Evolutionary conservation across 495 filamentous ascomycete species (phyloP), one percentile per base, ranked within the genome.

Genomic region (Echria macrotheca): DNA sequence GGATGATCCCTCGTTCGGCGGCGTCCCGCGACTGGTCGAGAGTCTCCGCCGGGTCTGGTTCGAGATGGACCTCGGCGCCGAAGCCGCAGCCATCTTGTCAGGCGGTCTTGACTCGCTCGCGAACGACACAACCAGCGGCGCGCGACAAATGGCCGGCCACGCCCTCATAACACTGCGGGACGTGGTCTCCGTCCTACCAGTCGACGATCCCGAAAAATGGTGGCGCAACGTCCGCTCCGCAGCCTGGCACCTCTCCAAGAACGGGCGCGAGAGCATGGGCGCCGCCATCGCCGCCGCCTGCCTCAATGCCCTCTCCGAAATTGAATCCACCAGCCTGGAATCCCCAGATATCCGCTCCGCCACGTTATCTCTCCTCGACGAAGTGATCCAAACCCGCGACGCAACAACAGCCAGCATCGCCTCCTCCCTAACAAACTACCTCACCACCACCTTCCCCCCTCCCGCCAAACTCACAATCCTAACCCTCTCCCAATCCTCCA

Each of bases 211-310:
- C 4, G 31, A 55, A 12, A 53, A 67, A n/a, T 45, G 49, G 10
- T 81, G 78, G 74, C 84, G 82, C 81, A 56, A 54, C 2, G 52
- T 82, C 11, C 69, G 79, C 18, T 71, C 76, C 66, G 73, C 69
- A 21, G 79, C 74, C 2, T 87, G 81, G 81, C 81, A 85, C 59
- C 53, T 86, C 1, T 77, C 72, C 57, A 79, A 80, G 47, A 79
- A 83, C 46, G 77, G 80, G 0, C 74, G 80, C 12, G 75, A 79
- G 47, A 83, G 77, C 54, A 85, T 85, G 81, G 73, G 75, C 2
- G 70, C 80, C 0, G 75, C 80, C 1, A 84, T 80, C 15, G 61
- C 75, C 41, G 75, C 70, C 24, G 75, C 68, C 0, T 31, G 82
- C 22, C 52, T 83, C 1, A 60, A 63, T 11, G 63, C 72, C 7